Evolutionary conservation across 371 early-diverging fungal genomes (phyloP).

Genomic region (Mortierella sp.): DNA sequence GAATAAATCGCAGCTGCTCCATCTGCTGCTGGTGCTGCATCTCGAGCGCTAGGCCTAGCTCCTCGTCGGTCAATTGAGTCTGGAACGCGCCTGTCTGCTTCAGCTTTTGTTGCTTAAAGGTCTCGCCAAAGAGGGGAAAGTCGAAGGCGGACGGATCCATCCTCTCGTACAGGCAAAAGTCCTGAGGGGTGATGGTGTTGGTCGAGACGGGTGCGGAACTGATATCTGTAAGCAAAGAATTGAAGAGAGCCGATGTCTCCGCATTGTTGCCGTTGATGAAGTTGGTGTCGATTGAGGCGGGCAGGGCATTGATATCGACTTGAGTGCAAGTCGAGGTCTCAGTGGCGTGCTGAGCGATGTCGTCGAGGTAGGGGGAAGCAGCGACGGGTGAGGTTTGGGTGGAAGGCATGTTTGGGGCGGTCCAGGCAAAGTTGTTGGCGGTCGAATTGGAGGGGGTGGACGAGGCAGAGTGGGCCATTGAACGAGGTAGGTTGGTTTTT

Average conservation of each 20-base stretch:
- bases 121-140: slow-evolving; percentile 42
- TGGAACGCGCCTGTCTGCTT: slow-evolving; percentile 21
- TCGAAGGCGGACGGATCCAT: slow-evolving; percentile 23
- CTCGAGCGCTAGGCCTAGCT: neutral
- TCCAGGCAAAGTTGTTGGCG: neutral
- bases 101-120: slow-evolving; percentile 23
- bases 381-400: neutral
- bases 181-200: slow-evolving; percentile 4
- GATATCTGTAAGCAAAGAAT: neutral
- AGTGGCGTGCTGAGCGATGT: neutral
- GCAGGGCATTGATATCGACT: neutral
- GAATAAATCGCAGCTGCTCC: neutral
- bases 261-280: neutral
- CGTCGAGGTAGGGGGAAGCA: neutral
- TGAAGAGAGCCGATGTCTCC: neutral
- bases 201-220: neutral
- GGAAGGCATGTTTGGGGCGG: neutral
- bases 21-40: slow-evolving; percentile 15
- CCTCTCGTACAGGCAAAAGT: slow-evolving; percentile 2
- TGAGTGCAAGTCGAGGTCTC: neutral
- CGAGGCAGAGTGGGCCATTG: neutral
- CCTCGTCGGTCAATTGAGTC: neutral
- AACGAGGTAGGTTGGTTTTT: neutral
- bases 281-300: neutral
- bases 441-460: neutral